Base-by-base conservation (phyloP, 192 early-diverging fungal species). In the Coemansia sp. region DNA sequence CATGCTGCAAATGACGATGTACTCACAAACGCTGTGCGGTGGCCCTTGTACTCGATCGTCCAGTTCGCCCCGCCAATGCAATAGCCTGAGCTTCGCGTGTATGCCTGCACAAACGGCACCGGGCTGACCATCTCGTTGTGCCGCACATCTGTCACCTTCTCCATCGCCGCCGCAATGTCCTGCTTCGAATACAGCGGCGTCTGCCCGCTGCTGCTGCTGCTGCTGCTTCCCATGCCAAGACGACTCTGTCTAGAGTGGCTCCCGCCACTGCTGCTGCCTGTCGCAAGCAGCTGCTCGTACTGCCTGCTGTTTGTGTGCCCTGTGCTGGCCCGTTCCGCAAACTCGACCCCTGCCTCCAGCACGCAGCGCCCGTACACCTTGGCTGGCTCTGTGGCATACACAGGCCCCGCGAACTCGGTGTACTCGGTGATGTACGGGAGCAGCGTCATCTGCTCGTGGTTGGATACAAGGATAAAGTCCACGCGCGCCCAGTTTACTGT, bases 361-460 rank as follows among this genome's bases (percentile, higher is more conserved):
- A 77, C 74, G 45, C 78, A 85, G 7, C 73, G 63, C 66, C 89
- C 92, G 83, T 92, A 93, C 39, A 86, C 87, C 72, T 92, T 87
- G 1, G 91, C 89, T 0, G 92, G 91, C 72, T 93, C 94, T 0
- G 93, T 94, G 3, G 90, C 92, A 77, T 88, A 89, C 5, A 96
- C 87, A 7, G 83, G 85, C 4, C 92, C 92, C 23, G 87, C 80
- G 71, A 93, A 96, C 23, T 85, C 88, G 1, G 89, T 86, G 81
- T 91, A 94, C 46, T 94, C 93, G 1, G 92, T 94, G 34, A 94
- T 75, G 68, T 86, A 96, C 18, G 94, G 94, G 33, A 96, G 77
- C 51, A 89, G 88, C 23, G 89, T 75, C 83, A 91, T 89, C 59
- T 92, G 86, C 60, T 89, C 87, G 68, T 86, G 86, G 78, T 92